Percentiles rank a stretch among this genome's conserved stretches.
phyloP scores from a whole-genome alignment of 371 early-diverging fungal species.

The Mortierella sp. region DNA sequence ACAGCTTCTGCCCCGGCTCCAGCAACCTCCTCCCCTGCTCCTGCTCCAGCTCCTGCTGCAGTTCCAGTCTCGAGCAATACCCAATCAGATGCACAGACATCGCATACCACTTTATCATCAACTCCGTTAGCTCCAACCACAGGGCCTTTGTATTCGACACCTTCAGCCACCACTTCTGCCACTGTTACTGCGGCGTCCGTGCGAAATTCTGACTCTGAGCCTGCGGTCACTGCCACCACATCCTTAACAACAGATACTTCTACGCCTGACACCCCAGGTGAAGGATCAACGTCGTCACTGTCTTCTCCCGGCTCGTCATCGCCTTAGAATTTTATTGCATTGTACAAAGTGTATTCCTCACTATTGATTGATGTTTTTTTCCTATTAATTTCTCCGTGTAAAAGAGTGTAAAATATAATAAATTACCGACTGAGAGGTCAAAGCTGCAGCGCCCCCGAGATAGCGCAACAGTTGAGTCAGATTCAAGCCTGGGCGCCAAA shows the following conservation, averaged over 20 bases:
- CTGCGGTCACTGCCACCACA: background rate
- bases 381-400: background rate
- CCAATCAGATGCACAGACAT: background rate
- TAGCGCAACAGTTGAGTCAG: conserved; percentile 1
- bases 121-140: background rate
- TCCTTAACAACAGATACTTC: background rate
- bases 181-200: conserved; percentile 10
- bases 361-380: background rate
- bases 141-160: too few relatives aligned
- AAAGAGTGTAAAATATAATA: conserved; percentile 4
- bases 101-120: background rate
- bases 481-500: too few relatives aligned
- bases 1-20: background rate
- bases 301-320: conserved; percentile 20
- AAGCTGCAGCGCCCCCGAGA: background rate
- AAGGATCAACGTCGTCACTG: conserved; percentile 16
- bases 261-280: conserved; percentile 6
- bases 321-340: background rate
- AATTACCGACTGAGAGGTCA: background rate
- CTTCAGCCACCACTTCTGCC: background rate
- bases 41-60: background rate
- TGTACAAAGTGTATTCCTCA: background rate
- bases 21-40: background rate
- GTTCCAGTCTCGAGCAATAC: background rate
- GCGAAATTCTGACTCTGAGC: conserved; percentile 3